Evolutionary conservation across 805 yeast species (phyloP).

Genomic region (Blastobotrys americana): DNA sequence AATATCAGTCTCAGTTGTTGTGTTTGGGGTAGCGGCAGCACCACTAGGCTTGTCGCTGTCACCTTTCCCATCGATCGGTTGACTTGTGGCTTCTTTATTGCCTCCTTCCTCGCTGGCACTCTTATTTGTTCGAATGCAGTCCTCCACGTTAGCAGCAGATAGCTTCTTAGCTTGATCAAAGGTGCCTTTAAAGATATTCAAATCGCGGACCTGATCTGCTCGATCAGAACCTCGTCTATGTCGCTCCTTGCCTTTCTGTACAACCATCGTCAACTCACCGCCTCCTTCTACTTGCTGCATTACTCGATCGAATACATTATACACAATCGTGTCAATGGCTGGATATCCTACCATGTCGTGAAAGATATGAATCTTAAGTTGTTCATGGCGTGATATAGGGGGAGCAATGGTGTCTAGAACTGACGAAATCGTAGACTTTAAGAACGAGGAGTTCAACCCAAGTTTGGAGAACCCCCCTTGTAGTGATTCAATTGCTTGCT

Average conservation of each 20-base stretch:
- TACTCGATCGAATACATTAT: constrained; percentile 46
- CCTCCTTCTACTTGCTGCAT: constrained; percentile 69
- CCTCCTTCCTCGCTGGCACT: constrained; percentile 24
- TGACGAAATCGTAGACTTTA: constrained; percentile 31
- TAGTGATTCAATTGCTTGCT: constrained; percentile 14
- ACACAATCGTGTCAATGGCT: constrained; percentile 42
- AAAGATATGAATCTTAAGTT: constrained; percentile 36
- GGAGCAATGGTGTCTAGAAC: constrained; percentile 39
- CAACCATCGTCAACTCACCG: constrained; percentile 47
- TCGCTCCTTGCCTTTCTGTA: constrained; percentile 39
- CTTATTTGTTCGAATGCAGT: constrained; percentile 40
- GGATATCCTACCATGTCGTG: constrained; percentile 42
- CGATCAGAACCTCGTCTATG: constrained; percentile 31
- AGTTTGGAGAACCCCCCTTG: constrained; percentile 15
- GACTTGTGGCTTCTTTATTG: constrained; percentile 10
- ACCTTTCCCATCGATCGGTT: background rate
- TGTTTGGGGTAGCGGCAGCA: constrained; percentile 9
- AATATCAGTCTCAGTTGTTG: constrained; percentile 20
- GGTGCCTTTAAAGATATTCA: constrained; percentile 71
- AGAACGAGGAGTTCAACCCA: constrained; percentile 12
- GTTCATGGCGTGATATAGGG: constrained; percentile 39
- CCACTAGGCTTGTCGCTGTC: constrained; percentile 16
- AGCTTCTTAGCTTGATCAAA: constrained; percentile 80
- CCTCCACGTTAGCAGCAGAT: constrained; percentile 78
- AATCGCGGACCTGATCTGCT: constrained; percentile 35